Evolutionary conservation across 495 filamentous ascomycete species (phyloP).

Genomic region (Tirmania nivea): DNA sequence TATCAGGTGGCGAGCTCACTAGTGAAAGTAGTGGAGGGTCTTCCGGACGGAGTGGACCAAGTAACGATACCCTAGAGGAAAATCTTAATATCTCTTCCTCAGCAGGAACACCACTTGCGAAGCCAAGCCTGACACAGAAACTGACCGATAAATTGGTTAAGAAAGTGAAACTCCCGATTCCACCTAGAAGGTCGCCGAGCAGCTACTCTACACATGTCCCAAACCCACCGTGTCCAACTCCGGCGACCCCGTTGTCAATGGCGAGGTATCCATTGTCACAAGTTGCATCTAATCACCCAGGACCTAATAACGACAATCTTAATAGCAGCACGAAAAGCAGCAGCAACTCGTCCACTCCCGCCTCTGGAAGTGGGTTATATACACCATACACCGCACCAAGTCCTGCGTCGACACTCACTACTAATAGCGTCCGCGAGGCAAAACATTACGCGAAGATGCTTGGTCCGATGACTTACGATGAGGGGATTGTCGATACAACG

Average conservation of each 20-base stretch:
- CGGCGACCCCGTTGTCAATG: too few relatives aligned
- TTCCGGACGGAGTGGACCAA: too few relatives aligned
- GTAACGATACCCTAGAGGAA: not conserved
- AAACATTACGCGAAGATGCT: constrained; percentile 28
- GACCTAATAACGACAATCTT: not conserved
- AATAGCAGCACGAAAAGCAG: not conserved
- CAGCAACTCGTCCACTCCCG: not conserved
- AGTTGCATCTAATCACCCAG: too few relatives aligned
- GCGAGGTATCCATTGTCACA: too few relatives aligned
- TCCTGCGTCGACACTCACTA: constrained; percentile 10
- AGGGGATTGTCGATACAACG: constrained; percentile 32
- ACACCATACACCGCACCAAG: not conserved
- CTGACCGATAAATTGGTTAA: not conserved
- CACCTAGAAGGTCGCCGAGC: not conserved
- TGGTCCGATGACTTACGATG: constrained; percentile 35
- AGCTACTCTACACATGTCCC: not conserved
- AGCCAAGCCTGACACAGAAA: not conserved
- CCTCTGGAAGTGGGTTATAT: not conserved
- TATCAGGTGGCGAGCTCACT: too few relatives aligned
- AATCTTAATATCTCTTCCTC: not conserved
- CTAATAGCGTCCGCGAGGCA: constrained; percentile 7
- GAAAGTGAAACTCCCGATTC: not conserved
- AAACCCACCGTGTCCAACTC: not conserved
- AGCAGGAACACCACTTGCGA: not conserved
- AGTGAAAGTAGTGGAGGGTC: too few relatives aligned